phyloP scores from a whole-genome alignment of 192 early-diverging fungal genomes.

The Backusella macrospora region DNA sequence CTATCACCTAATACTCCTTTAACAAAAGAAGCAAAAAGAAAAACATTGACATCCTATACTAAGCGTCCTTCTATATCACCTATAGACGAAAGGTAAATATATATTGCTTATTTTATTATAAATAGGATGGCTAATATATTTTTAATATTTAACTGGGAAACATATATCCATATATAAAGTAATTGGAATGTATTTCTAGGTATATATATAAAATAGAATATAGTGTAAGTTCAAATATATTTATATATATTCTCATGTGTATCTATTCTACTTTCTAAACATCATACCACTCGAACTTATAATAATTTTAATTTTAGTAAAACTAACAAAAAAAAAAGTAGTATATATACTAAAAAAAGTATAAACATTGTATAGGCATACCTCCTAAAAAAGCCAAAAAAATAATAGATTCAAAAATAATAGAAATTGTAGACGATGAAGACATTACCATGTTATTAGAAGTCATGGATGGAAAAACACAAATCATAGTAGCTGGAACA shows the following conservation, averaged over 20 bases:
- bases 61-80: background rate
- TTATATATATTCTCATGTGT: too few species aligned
- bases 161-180: background rate
- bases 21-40: background rate
- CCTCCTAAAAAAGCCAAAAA: slow-evolving; percentile 12
- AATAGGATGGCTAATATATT: too few species aligned
- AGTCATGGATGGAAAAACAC: slow-evolving; percentile 50
- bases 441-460: slow-evolving; percentile 62
- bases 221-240: background rate
- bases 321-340: background rate
- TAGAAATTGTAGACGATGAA: slow-evolving; percentile 58
- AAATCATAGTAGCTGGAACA: slow-evolving; percentile 63
- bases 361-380: background rate
- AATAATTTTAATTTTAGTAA: too few species aligned
- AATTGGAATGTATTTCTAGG: slow-evolving; percentile 8
- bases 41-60: background rate
- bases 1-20: background rate
- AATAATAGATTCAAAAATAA: background rate
- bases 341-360: background rate
- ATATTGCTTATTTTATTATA: background rate
- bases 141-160: background rate
- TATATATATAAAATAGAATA: slow-evolving; percentile 10
- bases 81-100: background rate
- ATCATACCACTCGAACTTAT: too few species aligned
- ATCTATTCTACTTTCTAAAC: too few species aligned